Evolutionary conservation across 345 rosid species (phyloP).

Genomic region (Camelina hispida): DNA sequence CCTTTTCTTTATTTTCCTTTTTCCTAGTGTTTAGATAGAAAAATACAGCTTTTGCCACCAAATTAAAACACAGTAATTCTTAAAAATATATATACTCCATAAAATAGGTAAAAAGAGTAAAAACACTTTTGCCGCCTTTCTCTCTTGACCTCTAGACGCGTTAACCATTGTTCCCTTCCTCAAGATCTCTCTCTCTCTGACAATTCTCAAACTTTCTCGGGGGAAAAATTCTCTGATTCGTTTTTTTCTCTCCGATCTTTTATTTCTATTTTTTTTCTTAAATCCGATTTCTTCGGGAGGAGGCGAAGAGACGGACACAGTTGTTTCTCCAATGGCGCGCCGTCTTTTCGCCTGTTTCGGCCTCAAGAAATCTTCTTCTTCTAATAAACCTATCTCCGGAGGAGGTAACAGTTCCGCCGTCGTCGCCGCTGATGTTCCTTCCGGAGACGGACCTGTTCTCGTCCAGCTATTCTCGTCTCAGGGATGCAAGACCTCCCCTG

Average conservation of each 20-base stretch:
- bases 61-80: not conserved
- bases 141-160: conserved; percentile 49
- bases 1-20: not conserved
- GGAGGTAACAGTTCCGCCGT: conserved; percentile 38
- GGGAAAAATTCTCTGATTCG: conserved; percentile 17
- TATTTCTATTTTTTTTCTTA: not conserved
- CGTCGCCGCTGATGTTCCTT: conserved; percentile 43
- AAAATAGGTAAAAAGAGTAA: not conserved
- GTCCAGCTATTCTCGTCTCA: conserved; percentile 92
- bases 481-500: conserved; percentile 82
- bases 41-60: conserved; percentile 46
- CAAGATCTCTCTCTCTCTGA: conserved; percentile 2
- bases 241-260: conserved; percentile 27
- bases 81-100: not conserved
- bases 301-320: conserved; percentile 37
- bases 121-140: conserved; percentile 50
- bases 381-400: conserved; percentile 22
- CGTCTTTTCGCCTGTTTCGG: conserved; percentile 82
- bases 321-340: conserved; percentile 52
- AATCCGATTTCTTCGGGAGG: conserved; percentile 29
- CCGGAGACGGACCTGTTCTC: conserved; percentile 60
- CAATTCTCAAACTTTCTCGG: conserved; percentile 17
- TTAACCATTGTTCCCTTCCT: conserved; percentile 17
- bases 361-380: conserved; percentile 34
- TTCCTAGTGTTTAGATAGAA: not conserved